Conservation (phyloP, 179 eudicot species). For the Silene coronaria region DNA sequence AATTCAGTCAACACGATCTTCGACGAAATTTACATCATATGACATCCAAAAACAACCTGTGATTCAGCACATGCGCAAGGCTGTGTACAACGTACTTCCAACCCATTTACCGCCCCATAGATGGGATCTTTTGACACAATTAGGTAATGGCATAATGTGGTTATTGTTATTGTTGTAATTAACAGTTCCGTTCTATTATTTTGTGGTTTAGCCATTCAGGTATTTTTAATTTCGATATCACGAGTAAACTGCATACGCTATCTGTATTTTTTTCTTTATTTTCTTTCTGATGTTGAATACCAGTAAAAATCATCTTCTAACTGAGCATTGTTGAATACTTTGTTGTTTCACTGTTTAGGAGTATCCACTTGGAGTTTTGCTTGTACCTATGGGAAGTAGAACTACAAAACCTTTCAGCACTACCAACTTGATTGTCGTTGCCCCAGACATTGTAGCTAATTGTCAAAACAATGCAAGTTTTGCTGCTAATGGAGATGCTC, state of each 20-base stretch:
- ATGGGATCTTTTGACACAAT: not conserved
- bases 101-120: not conserved
- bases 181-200: not conserved
- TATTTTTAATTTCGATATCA: not conserved
- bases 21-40: not conserved
- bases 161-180: constrained; percentile 1
- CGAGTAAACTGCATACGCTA: not conserved
- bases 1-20: not conserved
- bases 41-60: not conserved
- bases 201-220: not conserved
- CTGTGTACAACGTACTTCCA: not conserved
- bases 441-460: constrained; percentile 37
- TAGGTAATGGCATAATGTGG: not conserved
- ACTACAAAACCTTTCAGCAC: constrained; percentile 77
- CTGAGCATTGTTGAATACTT: not conserved
- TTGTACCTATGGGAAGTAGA: constrained; percentile 85
- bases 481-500: constrained; percentile 76
- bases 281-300: not conserved
- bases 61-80: not conserved
- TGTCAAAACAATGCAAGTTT: constrained; percentile 22
- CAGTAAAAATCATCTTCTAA: not conserved
- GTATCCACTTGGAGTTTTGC: constrained; percentile 75
- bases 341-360: constrained; percentile 41
- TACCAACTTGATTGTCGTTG: constrained; percentile 78
- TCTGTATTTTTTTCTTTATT: constrained; percentile 2